Conservation (phyloP, 345 rosid genomes). For the Theobroma cacao region DNA sequence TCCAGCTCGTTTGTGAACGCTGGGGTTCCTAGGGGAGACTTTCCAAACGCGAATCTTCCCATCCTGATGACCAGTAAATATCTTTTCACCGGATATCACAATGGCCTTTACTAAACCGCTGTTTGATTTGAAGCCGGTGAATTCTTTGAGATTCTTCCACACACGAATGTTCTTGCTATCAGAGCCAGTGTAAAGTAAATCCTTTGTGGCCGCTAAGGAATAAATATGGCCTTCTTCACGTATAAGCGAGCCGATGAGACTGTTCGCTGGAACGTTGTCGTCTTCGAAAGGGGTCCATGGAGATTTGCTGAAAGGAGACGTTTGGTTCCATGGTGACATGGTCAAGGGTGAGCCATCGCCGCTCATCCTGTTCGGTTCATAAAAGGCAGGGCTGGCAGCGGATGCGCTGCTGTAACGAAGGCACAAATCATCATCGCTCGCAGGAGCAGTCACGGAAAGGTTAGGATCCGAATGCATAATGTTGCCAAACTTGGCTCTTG, state of each 20-base stretch:
- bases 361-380: constrained; percentile 59
- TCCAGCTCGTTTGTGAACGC: constrained; percentile 68
- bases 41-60: constrained; percentile 96
- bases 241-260: constrained; percentile 77
- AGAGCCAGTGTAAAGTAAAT: constrained; percentile 91
- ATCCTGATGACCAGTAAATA: constrained; percentile 93
- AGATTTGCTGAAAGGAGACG: constrained; percentile 45
- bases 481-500: constrained; percentile 26
- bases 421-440: constrained; percentile 39
- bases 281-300: constrained; percentile 49
- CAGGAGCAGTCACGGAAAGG: constrained; percentile 22
- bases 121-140: constrained; percentile 82
- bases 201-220: constrained; percentile 79
- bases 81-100: constrained; percentile 69
- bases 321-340: constrained; percentile 98
- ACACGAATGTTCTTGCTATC: constrained; percentile 97
- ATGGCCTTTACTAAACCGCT: constrained; percentile 93
- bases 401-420: constrained; percentile 81
- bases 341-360: constrained; percentile 88
- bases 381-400: constrained; percentile 38
- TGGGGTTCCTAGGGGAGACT: constrained; percentile 60
- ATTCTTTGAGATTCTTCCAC: constrained; percentile 89
- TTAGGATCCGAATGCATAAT: constrained; percentile 50
- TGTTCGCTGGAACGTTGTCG: constrained; percentile 39
- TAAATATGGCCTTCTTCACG: constrained; percentile 97